These are phyloP conservation scores for Mycena rebaudengoi DNA, from an alignment of 768 basidiomycete species.

Conservation along the genomic window DNA sequence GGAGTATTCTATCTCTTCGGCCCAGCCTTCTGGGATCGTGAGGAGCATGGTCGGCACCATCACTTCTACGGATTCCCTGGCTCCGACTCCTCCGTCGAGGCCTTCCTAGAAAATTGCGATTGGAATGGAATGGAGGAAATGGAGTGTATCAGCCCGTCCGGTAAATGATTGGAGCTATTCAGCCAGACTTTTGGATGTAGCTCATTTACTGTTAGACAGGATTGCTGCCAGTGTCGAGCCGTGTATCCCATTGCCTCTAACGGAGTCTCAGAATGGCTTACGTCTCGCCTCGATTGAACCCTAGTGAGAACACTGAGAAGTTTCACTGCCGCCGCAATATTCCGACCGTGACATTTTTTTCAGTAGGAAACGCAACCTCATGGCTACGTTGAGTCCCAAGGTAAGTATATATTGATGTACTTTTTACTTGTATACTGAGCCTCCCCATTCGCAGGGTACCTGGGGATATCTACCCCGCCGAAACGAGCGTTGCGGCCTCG, in stretches of 20 bases:
- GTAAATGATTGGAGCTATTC: background rate
- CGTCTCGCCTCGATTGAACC: background rate
- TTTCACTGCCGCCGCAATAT: background rate
- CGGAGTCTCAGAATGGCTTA: background rate
- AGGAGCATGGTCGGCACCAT: background rate
- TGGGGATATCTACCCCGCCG: no score
- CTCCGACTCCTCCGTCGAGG: background rate
- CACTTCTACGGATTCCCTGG: background rate
- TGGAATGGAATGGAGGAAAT: background rate
- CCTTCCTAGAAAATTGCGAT: background rate
- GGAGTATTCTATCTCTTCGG: background rate
- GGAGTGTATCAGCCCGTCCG: no score
- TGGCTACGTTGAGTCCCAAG: background rate
- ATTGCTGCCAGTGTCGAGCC: no score
- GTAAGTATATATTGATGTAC: no score
- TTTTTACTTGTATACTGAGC: no score
- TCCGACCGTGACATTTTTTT: no score
- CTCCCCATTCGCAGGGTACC: background rate
- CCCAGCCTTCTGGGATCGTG: no score
- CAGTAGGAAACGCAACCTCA: background rate
- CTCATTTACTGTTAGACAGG: no score
- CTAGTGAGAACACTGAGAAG: background rate
- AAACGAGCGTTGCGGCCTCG: no score
- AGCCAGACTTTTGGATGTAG: no score
- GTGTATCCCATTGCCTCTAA: background rate